A percentile compares a stretch with the other conserved stretches of the same genome.
These are phyloP conservation scores for Metschnikowia gelsemii DNA, from an alignment of 805 yeast species.

Conservation along the genomic window DNA sequence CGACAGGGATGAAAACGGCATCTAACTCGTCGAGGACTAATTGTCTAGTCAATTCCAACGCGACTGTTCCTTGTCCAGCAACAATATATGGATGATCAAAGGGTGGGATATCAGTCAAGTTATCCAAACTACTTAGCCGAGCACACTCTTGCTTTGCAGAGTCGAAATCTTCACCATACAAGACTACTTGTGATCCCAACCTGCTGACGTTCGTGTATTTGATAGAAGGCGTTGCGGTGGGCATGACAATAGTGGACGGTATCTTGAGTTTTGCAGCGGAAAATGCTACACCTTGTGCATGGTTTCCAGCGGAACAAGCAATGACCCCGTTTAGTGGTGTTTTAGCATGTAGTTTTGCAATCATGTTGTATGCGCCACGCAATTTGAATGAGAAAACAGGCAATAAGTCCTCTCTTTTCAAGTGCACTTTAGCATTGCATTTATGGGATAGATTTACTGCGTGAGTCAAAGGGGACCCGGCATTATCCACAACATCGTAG, in stretches of 20 bases:
- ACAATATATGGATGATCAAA: slow-evolving; percentile 97
- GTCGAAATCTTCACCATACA: slow-evolving; percentile 92
- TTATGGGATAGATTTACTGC: slow-evolving; percentile 75
- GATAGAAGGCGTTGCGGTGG: slow-evolving; percentile 93
- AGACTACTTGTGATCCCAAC: slow-evolving; percentile 90
- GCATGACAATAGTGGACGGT: slow-evolving; percentile 98
- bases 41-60: slow-evolving; percentile 89
- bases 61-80: slow-evolving; percentile 99
- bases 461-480: slow-evolving; percentile 76
- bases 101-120: slow-evolving; percentile 92
- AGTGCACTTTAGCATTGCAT: slow-evolving; percentile 68
- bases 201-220: slow-evolving; percentile 89
- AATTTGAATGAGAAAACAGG: slow-evolving; percentile 96
- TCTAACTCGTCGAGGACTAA: slow-evolving; percentile 69
- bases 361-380: slow-evolving; percentile 97
- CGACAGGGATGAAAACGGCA: slow-evolving; percentile 91
- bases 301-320: slow-evolving; percentile 98
- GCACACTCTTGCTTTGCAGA: slow-evolving; percentile 90
- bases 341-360: slow-evolving; percentile 71
- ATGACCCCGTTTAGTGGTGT: slow-evolving; percentile 81
- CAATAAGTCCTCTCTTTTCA: slow-evolving; percentile 89
- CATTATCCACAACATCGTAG: slow-evolving; percentile 80
- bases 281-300: slow-evolving; percentile 98
- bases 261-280: slow-evolving; percentile 82
- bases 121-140: slow-evolving; percentile 64